Evolutionary conservation across 352 stramenopile species (phyloP).

Genomic region (Albugo laibachii): DNA sequence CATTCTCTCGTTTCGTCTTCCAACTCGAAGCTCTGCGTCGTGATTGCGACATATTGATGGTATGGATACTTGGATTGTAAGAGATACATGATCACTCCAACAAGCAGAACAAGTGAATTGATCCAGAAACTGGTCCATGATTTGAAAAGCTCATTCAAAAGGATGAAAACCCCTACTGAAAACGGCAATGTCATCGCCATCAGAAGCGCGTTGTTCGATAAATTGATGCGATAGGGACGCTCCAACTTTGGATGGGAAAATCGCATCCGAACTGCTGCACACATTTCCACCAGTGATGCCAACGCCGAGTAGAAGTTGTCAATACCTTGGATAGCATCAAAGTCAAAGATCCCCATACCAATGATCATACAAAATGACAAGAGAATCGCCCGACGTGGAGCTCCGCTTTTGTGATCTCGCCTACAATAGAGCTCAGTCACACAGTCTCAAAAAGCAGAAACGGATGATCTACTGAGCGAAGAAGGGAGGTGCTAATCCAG

Average conservation of each 20-base stretch:
- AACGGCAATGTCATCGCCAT: constrained; percentile 29
- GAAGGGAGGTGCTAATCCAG: constrained; percentile 50
- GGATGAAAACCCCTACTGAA: constrained; percentile 46
- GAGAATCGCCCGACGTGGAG: constrained; percentile 42
- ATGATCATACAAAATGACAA: constrained; percentile 62
- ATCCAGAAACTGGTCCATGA: constrained; percentile 41
- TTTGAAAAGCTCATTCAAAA: constrained; percentile 67
- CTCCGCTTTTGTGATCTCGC: constrained; percentile 22
- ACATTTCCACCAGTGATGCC: constrained; percentile 53
- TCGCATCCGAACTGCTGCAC: constrained; percentile 51
- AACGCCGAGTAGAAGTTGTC: constrained; percentile 67
- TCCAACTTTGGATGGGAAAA: constrained; percentile 55
- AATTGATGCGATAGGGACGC: constrained; percentile 46
- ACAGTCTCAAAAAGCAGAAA: neutral
- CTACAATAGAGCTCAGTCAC: neutral
- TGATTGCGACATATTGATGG: constrained; percentile 19
- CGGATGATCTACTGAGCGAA: constrained; percentile 41
- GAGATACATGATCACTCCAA: constrained; percentile 32
- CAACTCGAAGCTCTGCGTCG: too few relatives aligned
- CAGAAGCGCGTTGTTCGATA: constrained; percentile 36
- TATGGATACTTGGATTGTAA: constrained; percentile 43
- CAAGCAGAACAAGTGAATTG: constrained; percentile 22
- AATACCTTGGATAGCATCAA: constrained; percentile 58
- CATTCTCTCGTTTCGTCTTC: too few relatives aligned
- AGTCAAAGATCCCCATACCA: constrained; percentile 61